Percentiles rank a stretch among this genome's conserved stretches.
phyloP scores from a whole-genome alignment of 2,329 filamentous ascomycete species.

The Ceratocystis colombiana region DNA sequence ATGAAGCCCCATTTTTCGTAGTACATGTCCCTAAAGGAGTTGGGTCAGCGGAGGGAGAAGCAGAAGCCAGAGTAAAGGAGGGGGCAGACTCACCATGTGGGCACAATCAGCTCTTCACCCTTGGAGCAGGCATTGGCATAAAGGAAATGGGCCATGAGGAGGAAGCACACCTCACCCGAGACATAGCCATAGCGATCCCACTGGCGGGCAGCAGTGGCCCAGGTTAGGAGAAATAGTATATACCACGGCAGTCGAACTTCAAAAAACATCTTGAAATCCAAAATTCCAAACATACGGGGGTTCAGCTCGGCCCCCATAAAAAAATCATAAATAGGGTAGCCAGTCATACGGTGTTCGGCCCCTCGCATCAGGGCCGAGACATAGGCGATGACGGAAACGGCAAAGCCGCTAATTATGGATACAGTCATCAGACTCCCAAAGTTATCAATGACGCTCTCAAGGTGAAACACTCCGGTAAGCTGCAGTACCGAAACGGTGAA shows the following conservation, averaged over 20 bases:
- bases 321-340: constrained; percentile 75
- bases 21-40: constrained; percentile 63
- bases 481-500: constrained; percentile 61
- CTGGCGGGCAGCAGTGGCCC: constrained; percentile 69
- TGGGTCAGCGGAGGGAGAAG: background rate
- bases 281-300: constrained; percentile 72
- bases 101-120: constrained; percentile 81
- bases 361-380: constrained; percentile 72
- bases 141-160: constrained; percentile 81
- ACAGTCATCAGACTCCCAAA: constrained; percentile 90
- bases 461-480: constrained; percentile 70
- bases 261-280: constrained; percentile 96
- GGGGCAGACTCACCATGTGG: constrained; percentile 50
- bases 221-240: constrained; percentile 69
- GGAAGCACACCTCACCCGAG: constrained; percentile 70
- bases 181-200: constrained; percentile 80
- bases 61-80: background rate
- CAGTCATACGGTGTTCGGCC: constrained; percentile 85
- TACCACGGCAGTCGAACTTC: constrained; percentile 90
- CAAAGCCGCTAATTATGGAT: constrained; percentile 79
- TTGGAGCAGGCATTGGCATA: constrained; percentile 90
- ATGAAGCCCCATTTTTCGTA: constrained; percentile 97
- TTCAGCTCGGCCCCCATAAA: constrained; percentile 90
- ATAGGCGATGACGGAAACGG: constrained; percentile 76
- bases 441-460: constrained; percentile 89